Base-by-base conservation (phyloP, 2,329 filamentous ascomycete genomes). In the Mariannaea sp. region DNA sequence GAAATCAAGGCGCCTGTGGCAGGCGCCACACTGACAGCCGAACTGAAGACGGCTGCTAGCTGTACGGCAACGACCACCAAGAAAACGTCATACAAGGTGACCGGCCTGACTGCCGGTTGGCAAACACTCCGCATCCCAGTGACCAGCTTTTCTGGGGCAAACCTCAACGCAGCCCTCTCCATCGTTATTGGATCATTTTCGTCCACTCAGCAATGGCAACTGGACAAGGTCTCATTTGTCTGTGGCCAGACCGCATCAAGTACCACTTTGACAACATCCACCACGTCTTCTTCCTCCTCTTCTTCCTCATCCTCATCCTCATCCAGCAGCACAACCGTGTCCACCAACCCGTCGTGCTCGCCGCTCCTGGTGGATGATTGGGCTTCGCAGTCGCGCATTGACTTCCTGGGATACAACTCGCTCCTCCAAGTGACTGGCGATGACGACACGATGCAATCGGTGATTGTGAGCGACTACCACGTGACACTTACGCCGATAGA, bases 351-450 rank as follows among this genome's bases (percentile, higher is more conserved):
- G 27, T 55, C 58, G 1, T 82, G 79, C 62, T 67, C 70, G 9
- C 65, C 71, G 29, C 68, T 81, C 6, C 64, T 82, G 20, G 74
- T 85, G 48, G 83, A 86, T 57, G 83, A 86, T 70, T 86, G 80
- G 77, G 75, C 75, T 48, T 85, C 82, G 7, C 83, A 86, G 65
- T 85, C 82, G 5, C 80, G 82, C 24, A 68, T 85, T 46, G 83
- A 80, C 1, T 86, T 86, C 68, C 69, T 86, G 13, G 80, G 74
- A 62, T 85, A 85, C 72, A 86, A 86, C 63, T 75, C 82, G 30
- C 71, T 85, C 70, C 70, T 79, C 2, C 71, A 79, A 57, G 74
- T 82, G 4, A 79, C 79, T 5, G 82, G 80, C 27, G 80, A 84
- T 57, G 83, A 85, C 65, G 77, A 70, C 2, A 79, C 79, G 6